These are phyloP conservation scores for Vitis hybrid DNA, from an alignment of 177 flowering plant genomes.

Conservation along the genomic window DNA sequence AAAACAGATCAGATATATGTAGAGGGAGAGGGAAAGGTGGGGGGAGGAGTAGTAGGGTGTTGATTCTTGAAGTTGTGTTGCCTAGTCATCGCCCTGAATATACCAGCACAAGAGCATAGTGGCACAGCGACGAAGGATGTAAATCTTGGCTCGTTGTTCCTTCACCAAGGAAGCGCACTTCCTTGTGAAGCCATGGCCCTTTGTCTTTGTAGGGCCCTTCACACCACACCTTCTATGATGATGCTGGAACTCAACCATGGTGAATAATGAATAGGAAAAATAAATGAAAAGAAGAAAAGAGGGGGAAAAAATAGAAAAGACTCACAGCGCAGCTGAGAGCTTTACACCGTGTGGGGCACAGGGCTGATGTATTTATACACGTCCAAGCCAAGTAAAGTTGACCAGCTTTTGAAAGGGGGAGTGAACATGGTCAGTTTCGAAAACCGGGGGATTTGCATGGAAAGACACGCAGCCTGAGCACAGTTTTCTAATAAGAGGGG, in stretches of 20 bases:
- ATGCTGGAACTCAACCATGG: conserved; percentile 36
- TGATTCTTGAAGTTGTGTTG: neutral
- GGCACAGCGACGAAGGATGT: conserved; percentile 83
- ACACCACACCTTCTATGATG: neutral
- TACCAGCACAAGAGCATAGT: conserved; percentile 87
- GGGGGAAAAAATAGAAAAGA: conserved; percentile 8
- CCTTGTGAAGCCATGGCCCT: conserved; percentile 43
- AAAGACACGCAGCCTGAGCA: conserved; percentile 3
- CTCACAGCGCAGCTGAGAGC: neutral
- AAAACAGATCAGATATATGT: no score
- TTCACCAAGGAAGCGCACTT: conserved; percentile 66
- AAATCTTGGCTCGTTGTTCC: conserved; percentile 76
- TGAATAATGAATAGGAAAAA: neutral
- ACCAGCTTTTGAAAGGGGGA: conserved; percentile 19
- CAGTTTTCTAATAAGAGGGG: conserved; percentile 1
- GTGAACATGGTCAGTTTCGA: conserved; percentile 43
- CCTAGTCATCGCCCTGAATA: conserved; percentile 67
- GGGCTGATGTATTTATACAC: conserved; percentile 9
- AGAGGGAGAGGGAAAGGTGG: no score
- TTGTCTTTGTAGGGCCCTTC: conserved; percentile 26
- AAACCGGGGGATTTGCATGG: conserved; percentile 40
- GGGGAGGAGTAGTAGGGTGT: neutral
- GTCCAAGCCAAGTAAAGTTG: conserved; percentile 2
- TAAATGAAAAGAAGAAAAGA: neutral
- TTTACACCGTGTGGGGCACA: neutral